Base-by-base conservation (phyloP, 2,329 filamentous ascomycete genomes). In the Sarocladium kiliense region DNA sequence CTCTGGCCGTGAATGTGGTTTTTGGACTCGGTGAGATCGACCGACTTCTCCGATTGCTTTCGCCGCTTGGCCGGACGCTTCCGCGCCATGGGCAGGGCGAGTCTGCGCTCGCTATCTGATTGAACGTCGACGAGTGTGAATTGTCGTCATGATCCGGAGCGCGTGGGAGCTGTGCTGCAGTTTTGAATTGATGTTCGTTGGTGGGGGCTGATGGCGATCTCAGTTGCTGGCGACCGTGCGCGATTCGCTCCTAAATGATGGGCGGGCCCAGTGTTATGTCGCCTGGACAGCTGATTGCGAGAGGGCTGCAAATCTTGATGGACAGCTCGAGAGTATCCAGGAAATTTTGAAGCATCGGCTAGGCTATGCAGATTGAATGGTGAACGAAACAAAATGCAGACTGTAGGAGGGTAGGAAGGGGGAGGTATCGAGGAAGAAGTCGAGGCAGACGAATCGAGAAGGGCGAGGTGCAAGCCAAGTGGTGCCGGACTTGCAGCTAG, bases 41-140 rank as follows among this genome's bases (percentile, higher is more conserved):
- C 47, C 19, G 19, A 21, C 19, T 51, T 39, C 50, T 39, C 4
- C 34, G 50, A 26, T 53, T 39, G 26, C 32, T 27, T 39, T 16
- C 50, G 50, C 50, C 50, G 12, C 50, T 53, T 53, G 34, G 30
- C 34, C 50, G 32, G 34, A 41, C 50, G 50, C 50, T 41, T 53
- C 19, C 50, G 50, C 50, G 36, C 50, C 50, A 53, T 53, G 36
- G 50, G 34, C 34, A 36, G 26, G 47, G 16, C 47, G 27, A 36
- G 30, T 21, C 21, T 23, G 30, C 47, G 47, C 26, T 51, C 30
- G 47, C 30, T 51, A 51, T 51, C n/a, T 51, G 30, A 19, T 14
- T 11, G 27, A 36, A 23, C 18, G 5, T n/a, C 23, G 12, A 21
- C 5, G 10, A n/a, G 25, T 32, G 23, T 49, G 26, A 7, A 27